phyloP scores from a whole-genome alignment of 805 yeast genomes.

The Metschnikowia koreensis region DNA sequence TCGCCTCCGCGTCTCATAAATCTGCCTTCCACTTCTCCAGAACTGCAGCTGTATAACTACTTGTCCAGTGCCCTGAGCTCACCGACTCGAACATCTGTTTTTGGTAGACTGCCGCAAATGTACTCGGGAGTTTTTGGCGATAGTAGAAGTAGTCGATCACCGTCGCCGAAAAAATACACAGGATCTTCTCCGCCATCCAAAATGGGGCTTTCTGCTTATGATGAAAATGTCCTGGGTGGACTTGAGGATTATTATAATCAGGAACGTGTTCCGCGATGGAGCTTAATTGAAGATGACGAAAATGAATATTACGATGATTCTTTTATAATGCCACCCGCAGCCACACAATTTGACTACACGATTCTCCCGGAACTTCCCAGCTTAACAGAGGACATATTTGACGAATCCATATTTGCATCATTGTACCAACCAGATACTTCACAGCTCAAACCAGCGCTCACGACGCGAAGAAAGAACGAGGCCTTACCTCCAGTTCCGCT shows the following conservation, averaged over 20 bases:
- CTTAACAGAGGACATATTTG: not conserved
- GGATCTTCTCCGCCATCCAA: slow-evolving; percentile 22
- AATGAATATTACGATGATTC: slow-evolving; percentile 16
- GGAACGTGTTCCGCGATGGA: slow-evolving; percentile 18
- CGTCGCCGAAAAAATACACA: slow-evolving; percentile 30
- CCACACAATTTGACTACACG: slow-evolving; percentile 32
- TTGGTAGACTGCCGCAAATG: slow-evolving; percentile 7
- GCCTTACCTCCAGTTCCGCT: slow-evolving; percentile 45
- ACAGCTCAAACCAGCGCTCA: slow-evolving; percentile 6
- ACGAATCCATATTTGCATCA: slow-evolving; percentile 25
- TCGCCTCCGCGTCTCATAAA: slow-evolving; percentile 9
- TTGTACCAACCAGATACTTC: slow-evolving; percentile 23
- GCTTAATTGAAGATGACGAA: slow-evolving; percentile 17
- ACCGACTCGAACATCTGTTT: slow-evolving; percentile 15
- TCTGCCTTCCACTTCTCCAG: slow-evolving; percentile 17
- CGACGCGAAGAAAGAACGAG: slow-evolving; percentile 17
- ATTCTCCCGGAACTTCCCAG: slow-evolving; percentile 34
- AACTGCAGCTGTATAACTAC: slow-evolving; percentile 10
- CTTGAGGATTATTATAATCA: slow-evolving; percentile 13
- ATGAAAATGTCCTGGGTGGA: slow-evolving; percentile 10
- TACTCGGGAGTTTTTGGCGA: slow-evolving; percentile 16
- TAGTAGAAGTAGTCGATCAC: slow-evolving; percentile 24
- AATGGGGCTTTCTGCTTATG: slow-evolving; percentile 5
- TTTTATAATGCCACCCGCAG: slow-evolving; percentile 21
- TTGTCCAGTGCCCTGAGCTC: slow-evolving; percentile 16